Conservation (phyloP, 2,329 filamentous ascomycete species). For the Colletotrichum somersetense region DNA sequence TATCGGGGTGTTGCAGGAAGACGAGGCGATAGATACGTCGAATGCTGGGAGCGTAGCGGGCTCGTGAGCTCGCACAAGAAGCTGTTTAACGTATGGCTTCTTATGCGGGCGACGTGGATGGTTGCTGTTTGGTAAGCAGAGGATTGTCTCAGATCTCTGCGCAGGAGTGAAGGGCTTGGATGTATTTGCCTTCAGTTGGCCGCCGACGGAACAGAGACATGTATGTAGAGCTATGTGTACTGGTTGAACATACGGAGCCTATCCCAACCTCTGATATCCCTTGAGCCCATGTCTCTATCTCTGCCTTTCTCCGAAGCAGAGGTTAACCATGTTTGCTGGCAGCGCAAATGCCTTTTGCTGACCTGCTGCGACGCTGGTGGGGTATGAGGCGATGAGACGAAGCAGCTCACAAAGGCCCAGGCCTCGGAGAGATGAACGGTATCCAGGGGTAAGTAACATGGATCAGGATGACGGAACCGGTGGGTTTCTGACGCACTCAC, state of each 20-base stretch:
- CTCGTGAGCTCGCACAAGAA: conserved; percentile 2
- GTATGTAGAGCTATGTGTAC: not conserved
- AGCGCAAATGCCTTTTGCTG: not conserved
- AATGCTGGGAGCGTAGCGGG: not conserved
- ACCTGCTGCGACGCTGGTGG: not conserved
- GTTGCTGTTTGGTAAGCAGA: not conserved
- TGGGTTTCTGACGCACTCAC: conserved; percentile 16
- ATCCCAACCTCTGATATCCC: not conserved
- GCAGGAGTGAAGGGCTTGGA: not conserved
- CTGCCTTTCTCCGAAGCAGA: not conserved
- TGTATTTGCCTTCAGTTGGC: not conserved
- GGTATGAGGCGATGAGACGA: conserved; percentile 8
- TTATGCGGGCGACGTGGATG: not conserved
- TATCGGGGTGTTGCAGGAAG: not conserved
- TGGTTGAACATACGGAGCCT: not conserved
- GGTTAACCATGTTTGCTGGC: not conserved
- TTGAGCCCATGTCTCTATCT: not conserved
- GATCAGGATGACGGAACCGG: conserved; percentile 31
- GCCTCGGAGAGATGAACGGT: conserved; percentile 1
- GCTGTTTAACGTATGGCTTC: conserved; percentile 4
- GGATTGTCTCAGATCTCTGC: not conserved
- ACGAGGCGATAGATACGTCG: not conserved
- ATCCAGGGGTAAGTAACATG: conserved; percentile 1
- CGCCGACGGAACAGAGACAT: not conserved
- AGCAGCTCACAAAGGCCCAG: not conserved